Base-by-base conservation (phyloP, 2,329 filamentous ascomycete species). In the Rugonectria rugulosa region DNA sequence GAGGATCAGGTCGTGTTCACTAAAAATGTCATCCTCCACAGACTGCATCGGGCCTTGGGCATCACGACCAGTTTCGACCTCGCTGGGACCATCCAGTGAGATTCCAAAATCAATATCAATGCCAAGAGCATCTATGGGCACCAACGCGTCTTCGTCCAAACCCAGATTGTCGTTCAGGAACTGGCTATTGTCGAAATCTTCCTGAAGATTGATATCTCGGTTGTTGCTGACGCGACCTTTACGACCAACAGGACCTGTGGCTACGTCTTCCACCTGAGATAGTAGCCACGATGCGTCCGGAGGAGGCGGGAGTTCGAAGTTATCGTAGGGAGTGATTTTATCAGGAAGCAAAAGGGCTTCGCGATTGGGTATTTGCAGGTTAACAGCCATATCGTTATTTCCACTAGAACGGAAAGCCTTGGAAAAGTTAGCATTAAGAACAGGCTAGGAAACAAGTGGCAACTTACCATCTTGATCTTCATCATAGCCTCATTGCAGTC, bases 401-500 rank as follows among this genome's bases (percentile, higher is more conserved):
- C 94, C 94, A 42, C 87, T 91, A 17, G 94, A 91, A 57, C 93
- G 90, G 78, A 98, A 99, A 36, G 95, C 94, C 94, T 97, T 57
- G 2, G 37, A 60, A 48, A 44, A 53, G 78, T 74, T 80, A 68
- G 66, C 40, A 49, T 41, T 11, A n/a, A 15, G 29, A 46, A 23
- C 6, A 17, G 27, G 11, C 6, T 34, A 44, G 24, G 27, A n/a
- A 5, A 12, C 15, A 47, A 40, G 44, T 29, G 40, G 29, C 14
- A 26, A 65, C 81, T 34, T 77, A 97, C 94, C 92, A 98, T 96
- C 73, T 98, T 97, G 69, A 99, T 97, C 79, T 97, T 98, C 82
- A 96, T 88, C 63, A 99, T 81, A 32, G 94, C 94, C 76, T 99
- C 95, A 69, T 96, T 97, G 77, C 95, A 99, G 72, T 99, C 95